These are phyloP conservation scores for Paraconiothyrium sp. DNA, from an alignment of 2,329 filamentous ascomycete species.

Conservation along the genomic window DNA sequence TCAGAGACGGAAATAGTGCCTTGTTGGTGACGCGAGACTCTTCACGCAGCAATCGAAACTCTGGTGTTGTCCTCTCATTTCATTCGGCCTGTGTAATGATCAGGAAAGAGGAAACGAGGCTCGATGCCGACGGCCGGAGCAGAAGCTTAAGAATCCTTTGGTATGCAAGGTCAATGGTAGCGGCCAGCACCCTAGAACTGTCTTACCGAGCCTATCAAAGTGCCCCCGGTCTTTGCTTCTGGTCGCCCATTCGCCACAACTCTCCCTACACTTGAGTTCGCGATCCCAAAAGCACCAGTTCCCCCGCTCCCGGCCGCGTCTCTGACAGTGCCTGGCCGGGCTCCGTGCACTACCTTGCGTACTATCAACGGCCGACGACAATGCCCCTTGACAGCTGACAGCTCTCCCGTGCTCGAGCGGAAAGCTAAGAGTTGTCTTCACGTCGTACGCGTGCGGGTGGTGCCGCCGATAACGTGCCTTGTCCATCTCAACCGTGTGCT, in stretches of 20 bases:
- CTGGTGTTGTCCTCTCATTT: background rate
- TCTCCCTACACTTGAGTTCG: background rate
- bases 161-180: background rate
- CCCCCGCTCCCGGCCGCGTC: background rate
- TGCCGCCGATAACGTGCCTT: background rate
- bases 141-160: background rate
- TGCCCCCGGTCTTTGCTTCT: background rate
- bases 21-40: background rate
- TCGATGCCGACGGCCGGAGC: background rate
- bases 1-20: background rate
- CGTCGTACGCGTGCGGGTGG: background rate
- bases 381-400: background rate
- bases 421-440: too few species aligned
- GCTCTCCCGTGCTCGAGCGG: background rate
- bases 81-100: background rate
- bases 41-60: background rate
- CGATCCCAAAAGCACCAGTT: background rate
- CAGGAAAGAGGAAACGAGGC: background rate
- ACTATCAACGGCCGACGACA: background rate
- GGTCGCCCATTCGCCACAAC: background rate
- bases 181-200: background rate
- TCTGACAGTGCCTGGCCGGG: background rate
- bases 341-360: background rate
- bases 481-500: background rate
- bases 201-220: slow-evolving; percentile 3